Evolutionary conservation across 208 protist species (phyloP), one percentile per base, ranked within the genome.

Genomic region (Acanthamoeba divionensis): DNA sequence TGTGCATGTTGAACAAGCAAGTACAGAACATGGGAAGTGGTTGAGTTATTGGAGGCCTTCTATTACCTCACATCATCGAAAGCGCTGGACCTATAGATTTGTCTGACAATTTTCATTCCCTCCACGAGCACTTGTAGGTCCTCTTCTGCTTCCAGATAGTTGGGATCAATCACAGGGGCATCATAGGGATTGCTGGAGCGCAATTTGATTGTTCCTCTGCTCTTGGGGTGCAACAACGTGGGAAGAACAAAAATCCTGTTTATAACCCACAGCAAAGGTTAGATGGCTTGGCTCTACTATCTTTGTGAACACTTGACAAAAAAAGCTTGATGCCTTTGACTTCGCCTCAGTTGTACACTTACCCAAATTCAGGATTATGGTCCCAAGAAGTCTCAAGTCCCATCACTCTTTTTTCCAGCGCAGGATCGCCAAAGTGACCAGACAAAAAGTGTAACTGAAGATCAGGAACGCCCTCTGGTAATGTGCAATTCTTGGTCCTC

Each of bases 71-170:
- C 45, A 29, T 29, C 80, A n/a, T 89, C 57, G n/a, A 89, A 75
- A 12, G 44, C 80, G 1, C 57, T n/a, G 12, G 54, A 55, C 5
- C 26, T 31, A 4, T 73, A 41, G 60, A 89, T 55, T 44, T 89
- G 50, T 24, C 80, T 52, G 18, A 36, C 80, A 2, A 89, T 24
- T 60, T 83, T 89, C 36, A 89, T 29, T 18, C 80, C 80, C 4
- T 79, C 38, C 33, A 89, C 45, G 41, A 89, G 47, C 45, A 85
- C 26, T 7, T 47, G 60, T 6, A 89, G n/a, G 80, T 89, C 80
- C 0, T 89, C 41, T 29, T 73, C 60, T 13, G 50, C 24, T 21
- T n/a, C 50, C 57, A 89, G 62, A 60, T 89, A 89, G 57, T 71
- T 73, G 3, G 80, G 80, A 24, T 89, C 29, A 38, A 89, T 89